phyloP scores from a whole-genome alignment of 192 early-diverging fungal genomes.

The Phycomyces blakesleeanus region DNA sequence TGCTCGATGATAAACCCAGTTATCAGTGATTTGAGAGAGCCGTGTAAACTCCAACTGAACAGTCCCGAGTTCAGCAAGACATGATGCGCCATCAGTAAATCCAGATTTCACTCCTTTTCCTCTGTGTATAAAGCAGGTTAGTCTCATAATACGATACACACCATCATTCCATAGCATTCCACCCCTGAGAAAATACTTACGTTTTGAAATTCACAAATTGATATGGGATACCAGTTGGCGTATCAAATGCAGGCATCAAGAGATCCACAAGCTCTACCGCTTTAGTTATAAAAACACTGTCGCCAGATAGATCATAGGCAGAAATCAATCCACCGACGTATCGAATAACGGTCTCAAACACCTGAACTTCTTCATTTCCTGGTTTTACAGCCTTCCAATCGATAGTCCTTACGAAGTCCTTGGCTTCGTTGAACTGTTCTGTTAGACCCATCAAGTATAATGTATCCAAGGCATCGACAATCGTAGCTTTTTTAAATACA shows the following conservation, averaged over 20 bases:
- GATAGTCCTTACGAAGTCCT: slow-evolving; percentile 59
- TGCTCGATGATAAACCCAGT: slow-evolving; percentile 59
- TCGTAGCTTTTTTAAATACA: slow-evolving; percentile 46
- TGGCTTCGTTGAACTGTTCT: slow-evolving; percentile 72
- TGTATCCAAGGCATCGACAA: slow-evolving; percentile 87
- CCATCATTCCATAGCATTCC: slow-evolving; percentile 12
- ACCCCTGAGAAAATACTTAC: slow-evolving; percentile 6
- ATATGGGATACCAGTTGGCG: slow-evolving; percentile 69
- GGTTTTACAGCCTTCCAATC: slow-evolving; percentile 44
- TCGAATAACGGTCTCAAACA: slow-evolving; percentile 87
- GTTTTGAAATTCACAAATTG: slow-evolving; percentile 54
- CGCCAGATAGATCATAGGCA: slow-evolving; percentile 80
- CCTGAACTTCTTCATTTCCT: slow-evolving; percentile 44
- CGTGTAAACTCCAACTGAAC: slow-evolving; percentile 83
- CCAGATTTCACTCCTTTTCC: slow-evolving; percentile 24
- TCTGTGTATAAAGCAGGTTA: slow-evolving; percentile 1
- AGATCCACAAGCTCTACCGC: slow-evolving; percentile 63
- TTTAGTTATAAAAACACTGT: slow-evolving; percentile 64
- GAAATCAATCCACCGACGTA: slow-evolving; percentile 77
- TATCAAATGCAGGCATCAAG: slow-evolving; percentile 72
- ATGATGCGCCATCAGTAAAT: slow-evolving; percentile 22
- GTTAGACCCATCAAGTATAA: slow-evolving; percentile 80
- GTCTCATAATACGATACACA: too few relatives aligned
- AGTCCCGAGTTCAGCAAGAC: slow-evolving; percentile 70
- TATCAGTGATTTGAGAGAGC: slow-evolving; percentile 72